phyloP scores from a whole-genome alignment of 192 early-diverging fungal genomes.

The Spizellomyces sp. region DNA sequence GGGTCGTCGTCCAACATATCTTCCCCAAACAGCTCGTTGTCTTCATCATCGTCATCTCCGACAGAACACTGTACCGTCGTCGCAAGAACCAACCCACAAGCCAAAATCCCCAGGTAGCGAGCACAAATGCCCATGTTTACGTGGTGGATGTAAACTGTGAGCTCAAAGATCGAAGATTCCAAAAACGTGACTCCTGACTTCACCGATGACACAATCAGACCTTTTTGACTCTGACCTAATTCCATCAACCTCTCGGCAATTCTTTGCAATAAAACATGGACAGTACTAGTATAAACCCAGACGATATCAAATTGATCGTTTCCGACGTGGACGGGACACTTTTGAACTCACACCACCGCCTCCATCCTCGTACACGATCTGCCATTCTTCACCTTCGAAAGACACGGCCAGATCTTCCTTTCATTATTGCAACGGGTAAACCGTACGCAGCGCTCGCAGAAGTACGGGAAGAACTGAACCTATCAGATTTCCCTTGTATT shows the following conservation, averaged over 20 bases:
- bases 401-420: constrained; percentile 22
- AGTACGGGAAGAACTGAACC: constrained; percentile 17
- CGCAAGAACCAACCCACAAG: background rate
- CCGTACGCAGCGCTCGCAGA: constrained; percentile 13
- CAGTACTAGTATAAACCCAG: background rate
- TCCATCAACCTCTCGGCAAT: no score
- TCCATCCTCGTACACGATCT: constrained; percentile 11
- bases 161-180: no score
- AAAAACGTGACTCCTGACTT: no score
- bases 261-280: background rate
- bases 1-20: background rate
- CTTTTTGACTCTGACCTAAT: no score
- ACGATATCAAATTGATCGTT: constrained; percentile 14
- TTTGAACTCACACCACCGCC: constrained; percentile 12
- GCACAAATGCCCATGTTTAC: no score
- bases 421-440: constrained; percentile 32
- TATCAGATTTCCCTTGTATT: background rate
- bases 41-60: constrained; percentile 4
- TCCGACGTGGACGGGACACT: constrained; percentile 37
- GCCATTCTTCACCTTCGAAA: constrained; percentile 17
- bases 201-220: no score
- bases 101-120: no score
- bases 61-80: constrained; percentile 3
- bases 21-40: background rate
- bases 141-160: no score